phyloP scores from a whole-genome alignment of 768 basidiomycete genomes.

The Phanerochaete sordida region DNA sequence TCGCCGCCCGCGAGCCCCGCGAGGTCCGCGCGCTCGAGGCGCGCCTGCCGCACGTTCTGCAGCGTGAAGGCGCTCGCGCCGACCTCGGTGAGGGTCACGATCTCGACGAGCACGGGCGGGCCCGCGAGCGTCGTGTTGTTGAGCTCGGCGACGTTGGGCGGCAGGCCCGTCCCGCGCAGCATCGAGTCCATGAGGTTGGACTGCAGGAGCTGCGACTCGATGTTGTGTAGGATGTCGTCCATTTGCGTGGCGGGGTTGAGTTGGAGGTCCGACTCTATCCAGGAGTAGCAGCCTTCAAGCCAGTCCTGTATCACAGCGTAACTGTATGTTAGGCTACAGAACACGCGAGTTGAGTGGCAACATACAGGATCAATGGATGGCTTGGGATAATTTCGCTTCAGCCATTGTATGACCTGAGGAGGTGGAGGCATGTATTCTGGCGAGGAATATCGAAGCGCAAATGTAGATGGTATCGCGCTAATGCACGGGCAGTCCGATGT shows the following conservation, averaged over 20 bases:
- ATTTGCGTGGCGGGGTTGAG: slow-evolving; percentile 47
- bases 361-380: slow-evolving; percentile 64
- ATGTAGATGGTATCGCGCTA: no score
- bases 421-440: slow-evolving; percentile 25
- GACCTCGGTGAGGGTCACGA: slow-evolving; percentile 78
- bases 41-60: slow-evolving; percentile 61
- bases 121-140: slow-evolving; percentile 36
- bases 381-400: slow-evolving; percentile 51
- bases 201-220: slow-evolving; percentile 65
- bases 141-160: slow-evolving; percentile 35
- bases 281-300: slow-evolving; percentile 69
- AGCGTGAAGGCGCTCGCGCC: slow-evolving; percentile 80
- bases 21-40: slow-evolving; percentile 55
- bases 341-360: not conserved
- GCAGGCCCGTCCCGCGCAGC: slow-evolving; percentile 65
- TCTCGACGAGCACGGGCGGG: slow-evolving; percentile 67
- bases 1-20: slow-evolving; percentile 39
- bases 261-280: slow-evolving; percentile 48
- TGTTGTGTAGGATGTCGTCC: slow-evolving; percentile 46
- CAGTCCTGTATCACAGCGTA: slow-evolving; percentile 54
- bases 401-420: slow-evolving; percentile 44
- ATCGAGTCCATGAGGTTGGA: slow-evolving; percentile 75
- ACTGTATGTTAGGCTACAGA: not conserved
- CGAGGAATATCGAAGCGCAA: no score
- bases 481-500: no score